These are phyloP conservation scores for Paraglomus brasilianum DNA, from an alignment of 192 early-diverging fungal species.

Conservation along the genomic window DNA sequence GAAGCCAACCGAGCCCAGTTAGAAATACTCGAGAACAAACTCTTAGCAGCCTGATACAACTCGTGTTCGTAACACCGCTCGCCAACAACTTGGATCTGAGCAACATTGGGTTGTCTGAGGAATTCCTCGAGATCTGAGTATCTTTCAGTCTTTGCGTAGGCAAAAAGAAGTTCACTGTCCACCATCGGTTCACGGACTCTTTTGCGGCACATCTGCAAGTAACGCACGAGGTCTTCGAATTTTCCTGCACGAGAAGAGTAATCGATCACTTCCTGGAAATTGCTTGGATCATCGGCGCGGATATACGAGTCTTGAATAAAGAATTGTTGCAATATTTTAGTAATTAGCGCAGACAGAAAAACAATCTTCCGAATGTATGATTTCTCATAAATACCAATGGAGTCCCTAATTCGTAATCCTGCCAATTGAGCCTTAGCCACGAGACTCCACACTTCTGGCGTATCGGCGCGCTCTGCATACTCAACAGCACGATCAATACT, in stretches of 20 bases:
- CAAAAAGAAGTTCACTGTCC: slow-evolving; percentile 93
- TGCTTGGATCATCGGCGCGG: slow-evolving; percentile 87
- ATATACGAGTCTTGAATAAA: slow-evolving; percentile 83
- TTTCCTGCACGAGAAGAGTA: slow-evolving; percentile 81
- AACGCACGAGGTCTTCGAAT: slow-evolving; percentile 94
- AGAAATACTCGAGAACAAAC: slow-evolving; percentile 93
- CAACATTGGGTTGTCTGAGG: slow-evolving; percentile 89
- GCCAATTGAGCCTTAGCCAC: slow-evolving; percentile 95
- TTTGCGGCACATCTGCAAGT: slow-evolving; percentile 93
- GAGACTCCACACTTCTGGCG: slow-evolving; percentile 92
- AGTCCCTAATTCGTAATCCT: slow-evolving; percentile 86
- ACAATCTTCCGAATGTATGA: not conserved
- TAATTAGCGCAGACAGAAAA: not conserved
- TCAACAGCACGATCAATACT: slow-evolving; percentile 95
- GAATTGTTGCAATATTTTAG: not conserved
- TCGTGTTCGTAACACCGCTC: slow-evolving; percentile 93
- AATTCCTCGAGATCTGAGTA: slow-evolving; percentile 93
- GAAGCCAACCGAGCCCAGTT: slow-evolving; percentile 97
- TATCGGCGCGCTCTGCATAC: slow-evolving; percentile 90
- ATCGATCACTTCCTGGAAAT: slow-evolving; percentile 86
- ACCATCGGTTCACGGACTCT: slow-evolving; percentile 92
- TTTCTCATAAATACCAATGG: slow-evolving; percentile 58
- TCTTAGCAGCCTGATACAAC: slow-evolving; percentile 91
- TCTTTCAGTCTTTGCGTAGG: slow-evolving; percentile 93
- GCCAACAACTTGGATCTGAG: slow-evolving; percentile 88